These are phyloP conservation scores for Pseudocercospora eumusae DNA, from an alignment of 2,329 filamentous ascomycete genomes.

Conservation along the genomic window DNA sequence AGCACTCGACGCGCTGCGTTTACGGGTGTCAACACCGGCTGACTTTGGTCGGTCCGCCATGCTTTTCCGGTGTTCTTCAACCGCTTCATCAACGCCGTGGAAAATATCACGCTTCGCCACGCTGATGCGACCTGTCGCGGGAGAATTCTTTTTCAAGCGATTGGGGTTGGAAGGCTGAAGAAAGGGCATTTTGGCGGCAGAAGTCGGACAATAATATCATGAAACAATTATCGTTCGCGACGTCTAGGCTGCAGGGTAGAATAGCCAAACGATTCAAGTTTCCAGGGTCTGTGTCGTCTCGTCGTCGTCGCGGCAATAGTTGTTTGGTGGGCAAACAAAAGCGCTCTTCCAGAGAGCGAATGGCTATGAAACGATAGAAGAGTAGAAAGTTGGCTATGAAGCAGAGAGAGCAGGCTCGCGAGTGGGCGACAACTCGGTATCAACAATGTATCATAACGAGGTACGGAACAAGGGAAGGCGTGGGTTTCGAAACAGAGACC, in stretches of 20 bases:
- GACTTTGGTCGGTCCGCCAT: conserved; percentile 19
- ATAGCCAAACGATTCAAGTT: neutral
- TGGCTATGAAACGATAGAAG: no score
- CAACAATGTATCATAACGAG: no score
- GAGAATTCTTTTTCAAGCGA: conserved; percentile 11
- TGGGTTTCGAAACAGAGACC: conserved; percentile 12
- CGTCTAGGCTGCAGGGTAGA: neutral
- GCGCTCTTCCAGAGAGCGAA: conserved; percentile 11
- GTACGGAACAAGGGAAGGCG: no score
- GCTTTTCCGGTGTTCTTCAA: conserved; percentile 16
- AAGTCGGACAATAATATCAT: conserved; percentile 13
- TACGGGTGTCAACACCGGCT: conserved; percentile 21
- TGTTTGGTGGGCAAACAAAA: neutral
- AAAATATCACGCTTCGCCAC: conserved; percentile 1
- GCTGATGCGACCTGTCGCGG: neutral
- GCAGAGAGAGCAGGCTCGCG: conserved; percentile 11
- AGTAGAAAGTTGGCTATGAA: conserved; percentile 12
- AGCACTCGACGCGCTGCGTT: conserved; percentile 18
- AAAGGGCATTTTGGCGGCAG: conserved; percentile 15
- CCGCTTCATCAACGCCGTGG: conserved; percentile 16
- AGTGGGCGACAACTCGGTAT: conserved; percentile 15
- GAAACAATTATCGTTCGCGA: conserved; percentile 15
- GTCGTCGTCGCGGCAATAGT: neutral
- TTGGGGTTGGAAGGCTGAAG: conserved; percentile 15
- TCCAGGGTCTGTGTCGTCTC: neutral